A percentile compares a stretch with the other conserved stretches of the same genome.
phyloP scores from a whole-genome alignment of 2,329 filamentous ascomycete species.

The Botrytis cinerea region DNA sequence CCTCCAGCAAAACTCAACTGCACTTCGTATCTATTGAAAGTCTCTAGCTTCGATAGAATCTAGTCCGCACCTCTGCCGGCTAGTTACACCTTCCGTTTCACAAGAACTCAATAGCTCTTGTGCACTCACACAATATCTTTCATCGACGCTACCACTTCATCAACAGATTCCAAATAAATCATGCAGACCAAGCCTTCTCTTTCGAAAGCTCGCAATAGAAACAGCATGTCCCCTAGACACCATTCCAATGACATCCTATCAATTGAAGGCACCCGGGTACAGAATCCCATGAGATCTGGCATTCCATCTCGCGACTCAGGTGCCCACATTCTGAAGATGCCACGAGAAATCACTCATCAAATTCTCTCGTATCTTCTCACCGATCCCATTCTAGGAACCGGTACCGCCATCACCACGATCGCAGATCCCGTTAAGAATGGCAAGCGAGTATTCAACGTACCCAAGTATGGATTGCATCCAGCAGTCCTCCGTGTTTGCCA shows the following conservation, averaged over 20 bases:
- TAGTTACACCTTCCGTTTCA: too few species aligned
- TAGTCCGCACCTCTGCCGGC: not conserved
- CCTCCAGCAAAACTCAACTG: not conserved
- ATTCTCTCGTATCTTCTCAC: not conserved
- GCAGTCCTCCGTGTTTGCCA: not conserved
- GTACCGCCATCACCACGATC: not conserved
- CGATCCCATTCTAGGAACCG: not conserved
- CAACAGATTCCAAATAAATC: too few species aligned
- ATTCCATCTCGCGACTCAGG: not conserved
- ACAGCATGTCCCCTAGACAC: too few species aligned
- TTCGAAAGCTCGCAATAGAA: not conserved
- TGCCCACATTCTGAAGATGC: not conserved
- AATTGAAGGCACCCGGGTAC: fast-evolving
- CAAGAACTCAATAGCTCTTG: not conserved
- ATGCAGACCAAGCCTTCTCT: too few species aligned
- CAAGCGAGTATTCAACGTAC: not conserved
- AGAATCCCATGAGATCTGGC: not conserved
- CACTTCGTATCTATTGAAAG: not conserved
- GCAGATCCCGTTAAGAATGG: not conserved
- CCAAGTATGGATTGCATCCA: not conserved
- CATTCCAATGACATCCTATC: fast-evolving
- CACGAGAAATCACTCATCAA: not conserved
- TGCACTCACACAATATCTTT: not conserved
- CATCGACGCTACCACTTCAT: too few species aligned
- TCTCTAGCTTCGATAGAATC: not conserved